phyloP scores from a whole-genome alignment of 805 yeast genomes.

The Monosporozyma solicola region DNA sequence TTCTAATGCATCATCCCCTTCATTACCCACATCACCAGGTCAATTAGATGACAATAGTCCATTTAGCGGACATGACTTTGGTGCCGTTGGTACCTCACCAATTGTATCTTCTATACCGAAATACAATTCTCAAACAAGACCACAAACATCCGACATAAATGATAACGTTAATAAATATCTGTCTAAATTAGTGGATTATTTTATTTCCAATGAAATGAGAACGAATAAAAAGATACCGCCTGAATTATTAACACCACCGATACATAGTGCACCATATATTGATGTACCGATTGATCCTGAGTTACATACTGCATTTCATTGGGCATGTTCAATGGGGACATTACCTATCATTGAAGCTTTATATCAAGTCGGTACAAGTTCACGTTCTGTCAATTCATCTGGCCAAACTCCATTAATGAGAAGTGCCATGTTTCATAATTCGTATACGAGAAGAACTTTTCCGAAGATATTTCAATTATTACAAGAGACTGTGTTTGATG shows the following conservation, averaged over 20 bases:
- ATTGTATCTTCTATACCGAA: slow-evolving; percentile 25
- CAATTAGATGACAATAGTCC: slow-evolving; percentile 25
- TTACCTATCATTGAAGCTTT: slow-evolving; percentile 66
- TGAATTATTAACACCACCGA: slow-evolving; percentile 25
- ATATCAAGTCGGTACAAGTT: slow-evolving; percentile 58
- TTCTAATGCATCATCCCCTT: slow-evolving; percentile 19
- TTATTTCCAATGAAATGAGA: slow-evolving; percentile 27
- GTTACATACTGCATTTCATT: slow-evolving; percentile 89
- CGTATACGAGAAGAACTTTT: slow-evolving; percentile 72
- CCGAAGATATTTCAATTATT: slow-evolving; percentile 68
- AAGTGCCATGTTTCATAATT: slow-evolving; percentile 78
- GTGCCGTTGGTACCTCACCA: slow-evolving; percentile 27
- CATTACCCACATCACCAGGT: slow-evolving; percentile 28
- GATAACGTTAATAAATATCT: slow-evolving; percentile 27
- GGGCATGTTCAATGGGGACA: slow-evolving; percentile 97
- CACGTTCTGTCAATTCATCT: slow-evolving; percentile 48
- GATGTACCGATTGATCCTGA: slow-evolving; percentile 84
- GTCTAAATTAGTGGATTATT: slow-evolving; percentile 27
- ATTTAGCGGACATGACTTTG: slow-evolving; percentile 23
- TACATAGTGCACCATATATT: slow-evolving; percentile 33
- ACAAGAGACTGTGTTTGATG: slow-evolving; percentile 65
- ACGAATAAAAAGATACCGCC: slow-evolving; percentile 20
- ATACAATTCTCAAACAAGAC: slow-evolving; percentile 14
- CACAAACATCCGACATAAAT: slow-evolving; percentile 25
- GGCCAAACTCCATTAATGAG: slow-evolving; percentile 88